Evolutionary conservation across 768 basidiomycete genomes (phyloP).

Genomic region (Boletus tomentosulus): DNA sequence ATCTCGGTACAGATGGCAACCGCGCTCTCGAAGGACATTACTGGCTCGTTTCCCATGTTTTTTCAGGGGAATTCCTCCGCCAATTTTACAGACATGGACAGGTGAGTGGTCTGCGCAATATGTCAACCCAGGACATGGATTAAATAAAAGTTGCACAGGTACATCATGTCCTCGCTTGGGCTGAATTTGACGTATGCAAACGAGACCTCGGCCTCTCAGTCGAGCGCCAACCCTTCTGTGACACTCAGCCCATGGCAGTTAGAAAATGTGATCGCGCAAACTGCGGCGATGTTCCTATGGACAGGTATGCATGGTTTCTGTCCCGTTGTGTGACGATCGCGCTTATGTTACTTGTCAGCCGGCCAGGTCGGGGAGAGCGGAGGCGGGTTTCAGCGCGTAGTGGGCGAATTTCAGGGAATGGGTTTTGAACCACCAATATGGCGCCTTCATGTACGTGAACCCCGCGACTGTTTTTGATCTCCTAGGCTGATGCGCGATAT

Average conservation of each 20-base stretch:
- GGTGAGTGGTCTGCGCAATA: not conserved
- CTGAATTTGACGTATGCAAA: not conserved
- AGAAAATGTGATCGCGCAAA: not conserved
- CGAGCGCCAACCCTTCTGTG: not conserved
- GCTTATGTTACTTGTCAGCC: not conserved
- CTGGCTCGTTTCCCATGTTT: not conserved
- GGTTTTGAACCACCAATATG: not conserved
- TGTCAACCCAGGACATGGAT: too few relatives aligned
- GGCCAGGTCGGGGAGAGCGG: not conserved
- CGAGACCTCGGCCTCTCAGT: not conserved
- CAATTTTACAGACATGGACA: not conserved
- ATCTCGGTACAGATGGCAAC: not conserved
- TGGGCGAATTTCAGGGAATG: not conserved
- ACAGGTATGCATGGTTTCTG: not conserved
- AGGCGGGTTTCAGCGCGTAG: not conserved
- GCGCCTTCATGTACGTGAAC: not conserved
- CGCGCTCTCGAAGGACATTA: not conserved
- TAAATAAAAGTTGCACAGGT: not conserved
- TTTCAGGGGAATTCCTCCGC: too few relatives aligned
- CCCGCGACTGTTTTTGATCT: not conserved
- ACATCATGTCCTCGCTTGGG: not conserved
- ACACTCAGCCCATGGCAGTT: too few relatives aligned
- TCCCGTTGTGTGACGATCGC: too few relatives aligned
- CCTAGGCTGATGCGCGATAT: not conserved
- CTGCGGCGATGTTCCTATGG: not conserved